These are phyloP conservation scores for Camellia japonica DNA, from an alignment of 148 eudicot species.

Conservation along the genomic window DNA sequence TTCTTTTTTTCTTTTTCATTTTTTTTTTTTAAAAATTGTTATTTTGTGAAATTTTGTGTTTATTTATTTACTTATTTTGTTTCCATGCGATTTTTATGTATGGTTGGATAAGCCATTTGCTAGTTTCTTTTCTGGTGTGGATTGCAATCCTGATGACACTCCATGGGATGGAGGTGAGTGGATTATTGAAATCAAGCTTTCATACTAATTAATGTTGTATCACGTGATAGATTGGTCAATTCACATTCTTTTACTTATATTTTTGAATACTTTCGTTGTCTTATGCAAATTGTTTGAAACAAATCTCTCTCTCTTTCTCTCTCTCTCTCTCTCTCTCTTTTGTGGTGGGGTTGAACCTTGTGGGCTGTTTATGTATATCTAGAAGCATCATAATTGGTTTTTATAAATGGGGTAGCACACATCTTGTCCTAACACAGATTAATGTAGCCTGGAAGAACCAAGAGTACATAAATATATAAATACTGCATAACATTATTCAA, in stretches of 20 bases:
- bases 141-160: conserved; percentile 57
- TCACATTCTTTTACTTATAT: neutral
- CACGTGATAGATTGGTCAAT: neutral
- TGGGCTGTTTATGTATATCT: too few species aligned
- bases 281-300: neutral
- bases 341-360: too few species aligned
- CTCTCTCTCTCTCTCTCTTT: neutral
- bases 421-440: too few species aligned
- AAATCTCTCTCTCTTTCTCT: too few species aligned
- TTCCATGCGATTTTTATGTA: neutral
- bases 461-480: too few species aligned
- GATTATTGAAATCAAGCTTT: conserved; percentile 4
- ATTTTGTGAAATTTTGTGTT: neutral
- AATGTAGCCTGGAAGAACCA: too few species aligned
- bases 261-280: neutral
- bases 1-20: too few species aligned
- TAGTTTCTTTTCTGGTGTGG: conserved; percentile 20
- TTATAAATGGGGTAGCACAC: too few species aligned
- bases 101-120: conserved; percentile 18
- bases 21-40: too few species aligned
- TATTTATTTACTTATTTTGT: neutral
- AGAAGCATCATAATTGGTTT: too few species aligned
- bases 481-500: too few species aligned
- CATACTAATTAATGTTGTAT: neutral
- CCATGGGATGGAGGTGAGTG: conserved; percentile 63